A percentile compares a stretch with the other conserved stretches of the same genome.
These are phyloP conservation scores for Ambrosia trifida DNA, from an alignment of 129 eudicot species.

Conservation along the genomic window DNA sequence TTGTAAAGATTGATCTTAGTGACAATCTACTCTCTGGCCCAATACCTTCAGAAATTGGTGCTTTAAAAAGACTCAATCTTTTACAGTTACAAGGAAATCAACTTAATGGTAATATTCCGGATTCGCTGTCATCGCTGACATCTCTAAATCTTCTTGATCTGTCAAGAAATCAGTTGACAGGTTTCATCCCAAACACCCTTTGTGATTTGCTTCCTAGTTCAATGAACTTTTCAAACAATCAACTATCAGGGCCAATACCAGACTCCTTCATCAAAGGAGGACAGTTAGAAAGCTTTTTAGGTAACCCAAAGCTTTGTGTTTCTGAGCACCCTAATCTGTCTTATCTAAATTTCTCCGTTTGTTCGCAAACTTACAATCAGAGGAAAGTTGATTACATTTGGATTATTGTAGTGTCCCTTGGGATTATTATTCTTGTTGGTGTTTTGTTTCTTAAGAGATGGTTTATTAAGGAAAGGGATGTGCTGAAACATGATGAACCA, in stretches of 20 bases:
- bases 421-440: constrained; percentile 48
- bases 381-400: constrained; percentile 60
- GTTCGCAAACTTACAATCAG: constrained; percentile 41
- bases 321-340: constrained; percentile 40
- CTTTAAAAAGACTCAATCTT: constrained; percentile 51
- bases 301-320: constrained; percentile 72
- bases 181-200: constrained; percentile 74
- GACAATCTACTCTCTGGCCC: constrained; percentile 69
- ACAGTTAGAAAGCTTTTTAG: constrained; percentile 63
- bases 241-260: constrained; percentile 87
- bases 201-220: constrained; percentile 73
- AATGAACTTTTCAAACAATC: constrained; percentile 75
- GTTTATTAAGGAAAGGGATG: constrained; percentile 48
- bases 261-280: constrained; percentile 60
- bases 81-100: constrained; percentile 62
- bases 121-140: constrained; percentile 54
- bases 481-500: constrained; percentile 50
- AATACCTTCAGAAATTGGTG: constrained; percentile 76
- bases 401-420: constrained; percentile 57
- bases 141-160: constrained; percentile 74
- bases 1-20: constrained; percentile 86
- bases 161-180: constrained; percentile 63
- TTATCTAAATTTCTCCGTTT: constrained; percentile 40
- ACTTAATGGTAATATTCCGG: constrained; percentile 62
- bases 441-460: constrained; percentile 57